Evolutionary conservation across 208 protist species (phyloP), one percentile per base, ranked within the genome.

Genomic region (Porcisia deanei): DNA sequence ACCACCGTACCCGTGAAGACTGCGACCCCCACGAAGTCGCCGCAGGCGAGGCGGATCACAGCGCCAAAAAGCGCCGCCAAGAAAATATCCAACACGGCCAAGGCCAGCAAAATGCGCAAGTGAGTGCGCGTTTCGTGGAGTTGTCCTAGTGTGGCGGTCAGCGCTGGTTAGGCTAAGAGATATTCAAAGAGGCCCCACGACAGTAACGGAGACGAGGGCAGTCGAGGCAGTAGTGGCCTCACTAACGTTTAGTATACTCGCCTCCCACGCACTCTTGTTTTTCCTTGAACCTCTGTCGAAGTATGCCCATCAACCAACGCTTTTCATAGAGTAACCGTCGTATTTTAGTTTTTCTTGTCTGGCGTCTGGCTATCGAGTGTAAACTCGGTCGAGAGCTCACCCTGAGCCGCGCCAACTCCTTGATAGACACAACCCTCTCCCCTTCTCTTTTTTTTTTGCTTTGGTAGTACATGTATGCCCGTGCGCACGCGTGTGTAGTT

Each of bases 81-180:
- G 54, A 65, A 76, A 61, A 74, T 75, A 20, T 52, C 67, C 39
- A 74, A 80, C 47, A 47, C 57, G 69, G 67, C 76, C 9, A 80
- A 80, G 59, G 16, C 34, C 18, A 59, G 7, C 34, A 59, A 60
- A n/a, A 41, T 39, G 57, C 54, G 75, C 45, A 73, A 60, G 66
- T 79, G 67, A 66, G 47, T 8, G 53, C 49, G 14, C 37, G 0
- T n/a, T 57, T 49, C 20, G 12, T 49, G 25, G 0, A 49, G 20
- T 20, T 67, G 0, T 30, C 20, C 37, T 52, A 37, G 14, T 52
- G 63, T 20, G 10, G 22, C 2, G 16, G 39, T n/a, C 63, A 20
- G 39, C 41, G 41, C 47, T 18, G 25, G 25, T 4, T 25, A 41
- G 30, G 16, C 1, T 7, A 49, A 55, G 5, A 22, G 18, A 12